These are phyloP conservation scores for Sporothrix dimorphospora DNA, from an alignment of 2,329 filamentous ascomycete genomes.

Conservation along the genomic window DNA sequence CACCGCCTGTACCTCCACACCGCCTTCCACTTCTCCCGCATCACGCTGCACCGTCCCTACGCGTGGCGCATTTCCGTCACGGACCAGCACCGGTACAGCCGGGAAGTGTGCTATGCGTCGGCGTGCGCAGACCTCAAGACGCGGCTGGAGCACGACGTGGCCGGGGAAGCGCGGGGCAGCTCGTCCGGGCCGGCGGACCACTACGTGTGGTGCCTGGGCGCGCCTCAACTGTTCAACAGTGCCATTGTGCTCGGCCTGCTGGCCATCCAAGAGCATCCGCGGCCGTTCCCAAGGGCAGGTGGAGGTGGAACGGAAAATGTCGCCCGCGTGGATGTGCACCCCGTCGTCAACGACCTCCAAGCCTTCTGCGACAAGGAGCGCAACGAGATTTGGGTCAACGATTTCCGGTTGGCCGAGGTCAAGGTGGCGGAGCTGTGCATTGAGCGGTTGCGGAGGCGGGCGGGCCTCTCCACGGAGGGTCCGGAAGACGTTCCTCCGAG, in stretches of 20 bases:
- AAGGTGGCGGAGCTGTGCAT: slow-evolving; percentile 49
- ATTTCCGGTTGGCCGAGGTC: slow-evolving; percentile 47
- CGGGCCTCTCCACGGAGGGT: background rate
- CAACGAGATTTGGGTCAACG: slow-evolving; percentile 46
- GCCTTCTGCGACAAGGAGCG: slow-evolving; percentile 48
- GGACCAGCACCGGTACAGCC: slow-evolving; percentile 44
- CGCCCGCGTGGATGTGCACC: background rate
- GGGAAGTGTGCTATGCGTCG: slow-evolving; percentile 46
- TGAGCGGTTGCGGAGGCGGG: slow-evolving; percentile 8
- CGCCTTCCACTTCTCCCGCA: slow-evolving; percentile 46
- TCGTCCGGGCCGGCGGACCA: slow-evolving; percentile 38
- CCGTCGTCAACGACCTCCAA: slow-evolving; percentile 42
- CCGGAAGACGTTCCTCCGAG: no score
- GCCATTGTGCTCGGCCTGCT: slow-evolving; percentile 46
- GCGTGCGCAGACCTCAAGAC: slow-evolving; percentile 47
- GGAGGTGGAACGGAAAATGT: background rate
- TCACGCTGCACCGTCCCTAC: slow-evolving; percentile 47
- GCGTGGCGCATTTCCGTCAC: slow-evolving; percentile 47
- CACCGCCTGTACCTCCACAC: slow-evolving; percentile 46
- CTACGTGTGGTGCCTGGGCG: slow-evolving; percentile 42
- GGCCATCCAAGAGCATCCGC: slow-evolving; percentile 42
- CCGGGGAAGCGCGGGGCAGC: slow-evolving; percentile 36
- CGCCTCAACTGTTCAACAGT: slow-evolving; percentile 48
- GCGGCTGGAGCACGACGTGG: slow-evolving; percentile 40
- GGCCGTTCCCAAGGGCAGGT: slow-evolving; percentile 36